These are phyloP conservation scores for Sphenostylis stenocarpa DNA, from an alignment of 306 rosid genomes.

Conservation along the genomic window DNA sequence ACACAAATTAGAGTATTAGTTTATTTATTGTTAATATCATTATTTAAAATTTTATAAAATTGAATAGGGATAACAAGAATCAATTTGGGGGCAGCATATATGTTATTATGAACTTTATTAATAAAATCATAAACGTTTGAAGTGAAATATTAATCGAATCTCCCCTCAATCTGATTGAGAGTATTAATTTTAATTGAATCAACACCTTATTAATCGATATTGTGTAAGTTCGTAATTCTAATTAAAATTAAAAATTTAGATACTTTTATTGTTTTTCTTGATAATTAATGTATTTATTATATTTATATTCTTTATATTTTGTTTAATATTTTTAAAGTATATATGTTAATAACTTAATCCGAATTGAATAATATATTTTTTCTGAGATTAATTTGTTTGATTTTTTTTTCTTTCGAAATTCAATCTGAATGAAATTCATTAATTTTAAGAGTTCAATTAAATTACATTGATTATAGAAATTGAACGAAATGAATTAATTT, in stretches of 20 bases:
- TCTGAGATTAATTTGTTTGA: neutral
- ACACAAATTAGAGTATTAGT: neutral
- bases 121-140: neutral
- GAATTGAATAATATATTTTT: neutral
- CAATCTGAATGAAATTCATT: neutral
- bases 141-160: neutral
- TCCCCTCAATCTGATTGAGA: neutral
- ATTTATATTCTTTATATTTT: neutral
- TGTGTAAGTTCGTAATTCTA: too few relatives aligned
- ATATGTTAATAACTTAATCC: neutral
- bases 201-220: too few relatives aligned
- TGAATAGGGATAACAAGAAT: neutral
- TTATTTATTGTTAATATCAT: neutral
- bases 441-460: neutral
- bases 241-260: neutral
- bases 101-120: neutral
- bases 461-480: neutral
- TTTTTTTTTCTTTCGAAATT: neutral
- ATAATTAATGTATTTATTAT: neutral
- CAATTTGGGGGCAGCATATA: neutral
- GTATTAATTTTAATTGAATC: too few relatives aligned
- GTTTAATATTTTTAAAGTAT: neutral
- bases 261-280: neutral
- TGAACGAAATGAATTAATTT: neutral
- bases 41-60: too few relatives aligned